Evolutionary conservation across 1,284 basidiomycete genomes (phyloP), one percentile per base, ranked within the genome.

Genomic region (Termitomyces sp.): DNA sequence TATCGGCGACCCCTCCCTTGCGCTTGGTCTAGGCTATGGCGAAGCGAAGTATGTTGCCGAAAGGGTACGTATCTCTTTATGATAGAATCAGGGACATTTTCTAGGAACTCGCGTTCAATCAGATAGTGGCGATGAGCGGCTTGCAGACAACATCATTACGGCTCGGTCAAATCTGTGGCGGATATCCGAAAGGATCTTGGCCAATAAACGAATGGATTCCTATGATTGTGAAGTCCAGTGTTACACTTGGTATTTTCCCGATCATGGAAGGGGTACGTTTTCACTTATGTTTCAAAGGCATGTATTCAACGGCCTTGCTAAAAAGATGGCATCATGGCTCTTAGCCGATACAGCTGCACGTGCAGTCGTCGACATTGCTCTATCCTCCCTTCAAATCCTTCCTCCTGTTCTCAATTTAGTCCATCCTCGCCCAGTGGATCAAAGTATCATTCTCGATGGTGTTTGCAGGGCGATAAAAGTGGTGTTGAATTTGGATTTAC

Each of bases 1-100:
- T 1, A 19, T 62, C 1, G 21, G 16, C 0, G 63, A 64, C 53
- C 49, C 58, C 13, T 50, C 50, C 5, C 48, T 57, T 8, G 64
- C 64, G 2, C 41, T 62, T 14, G 63, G 65, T 3, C 34, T 26
- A 13, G 65, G 65, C 51, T 56, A 66, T 53, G 55, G 45, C 0
- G 53, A 64, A 53, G 33, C 62, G 41, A 33, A 65, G 58, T 72
- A 71, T 28, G 41, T 60, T 1, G 56, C 56, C 0, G 71, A 72
- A 55, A 57, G 67, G 39, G 71, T 66, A 26, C 54, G 10, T n/a
- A 31, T 21, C 18, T 9, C 7, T 35, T 19, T 4, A 3, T 34
- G 13, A 2, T n/a, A 7, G 18, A n/a, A n/a, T n/a, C n/a, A n/a
- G n/a, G n/a, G n/a, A n/a, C n/a, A n/a, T n/a, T n/a, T n/a, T n/a